Evolutionary conservation across 1,284 basidiomycete species (phyloP), one percentile per base, ranked within the genome.

Genomic region (Puccinia hordei): DNA sequence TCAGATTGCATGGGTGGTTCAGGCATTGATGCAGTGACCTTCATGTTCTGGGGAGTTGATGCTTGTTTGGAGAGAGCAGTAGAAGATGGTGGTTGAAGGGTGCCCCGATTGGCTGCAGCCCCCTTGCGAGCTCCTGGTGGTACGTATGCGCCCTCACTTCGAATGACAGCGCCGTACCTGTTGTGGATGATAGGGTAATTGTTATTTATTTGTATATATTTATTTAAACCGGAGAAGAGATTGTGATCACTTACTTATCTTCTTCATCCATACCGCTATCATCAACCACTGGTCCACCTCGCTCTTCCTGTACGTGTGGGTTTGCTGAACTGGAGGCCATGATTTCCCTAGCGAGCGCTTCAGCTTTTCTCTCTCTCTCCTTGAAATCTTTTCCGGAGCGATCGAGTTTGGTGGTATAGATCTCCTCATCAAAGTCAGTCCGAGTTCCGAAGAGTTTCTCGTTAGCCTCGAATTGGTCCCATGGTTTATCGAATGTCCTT

Each of bases 381-480:
- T 92, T 93, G 86, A 90, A 98, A 85, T 95, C 94, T 38, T 92
- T 90, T 33, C 90, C 91, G 81, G 87, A 89, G 82, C 93, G 90
- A 85, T 99, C 94, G 72, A 99, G 89, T 87, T 91, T 94, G 59
- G 96, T 99, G 27, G 97, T 99, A 86, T 99, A 99, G 59, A 92
- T 85, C 81, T 95, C 92, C 87, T 99, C 96, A 84, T 98, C 91
- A 86, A 94, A 99, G 84, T 91, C 90, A 12, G 94, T 93, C 84
- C 89, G 94, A 82, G 95, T 90, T 24, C 97, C 97, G 85, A 98
- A 98, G 82, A 94, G 88, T 83, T 92, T 89, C 86, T 98, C 95
- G 86, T 99, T 99, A 78, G 89, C 93, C 57, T 92, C 92, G 84
- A 99, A 99, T 87, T 99, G 96, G 86, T 99, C 95, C 96, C 97